Percentiles rank a stretch among this genome's conserved stretches.
Conservation (phyloP, 83 land plant species). For the Picea mariana region DNA sequence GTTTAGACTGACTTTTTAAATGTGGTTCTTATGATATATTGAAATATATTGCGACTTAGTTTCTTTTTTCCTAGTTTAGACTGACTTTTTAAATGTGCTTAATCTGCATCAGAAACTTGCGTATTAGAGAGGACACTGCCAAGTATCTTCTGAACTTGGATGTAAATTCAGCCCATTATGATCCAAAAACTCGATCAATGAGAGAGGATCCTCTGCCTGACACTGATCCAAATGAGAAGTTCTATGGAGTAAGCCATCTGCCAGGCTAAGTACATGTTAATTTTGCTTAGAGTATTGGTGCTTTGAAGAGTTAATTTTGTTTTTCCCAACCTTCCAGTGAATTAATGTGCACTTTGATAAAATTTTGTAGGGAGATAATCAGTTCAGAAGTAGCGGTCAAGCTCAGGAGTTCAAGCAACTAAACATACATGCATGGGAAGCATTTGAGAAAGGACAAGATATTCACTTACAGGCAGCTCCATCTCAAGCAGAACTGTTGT, state of each 20-base stretch:
- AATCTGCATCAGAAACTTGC: conserved; percentile 61
- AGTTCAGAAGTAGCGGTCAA: conserved; percentile 42
- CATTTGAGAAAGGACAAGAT: conserved; percentile 55
- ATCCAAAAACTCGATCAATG: conserved; percentile 97
- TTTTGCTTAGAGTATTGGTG: conserved; percentile 5
- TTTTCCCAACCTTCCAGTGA: background rate
- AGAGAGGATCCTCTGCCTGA: conserved; percentile 98
- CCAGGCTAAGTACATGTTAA: background rate
- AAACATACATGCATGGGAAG: conserved; percentile 57
- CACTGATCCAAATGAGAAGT: conserved; percentile 97
- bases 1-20: too few species aligned
- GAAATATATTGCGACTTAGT: background rate
- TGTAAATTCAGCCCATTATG: conserved; percentile 92
- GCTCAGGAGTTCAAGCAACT: conserved; percentile 55
- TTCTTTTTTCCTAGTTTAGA: background rate
- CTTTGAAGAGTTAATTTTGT: background rate
- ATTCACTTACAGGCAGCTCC: conserved; percentile 59
- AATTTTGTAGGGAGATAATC: conserved; percentile 41
- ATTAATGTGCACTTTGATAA: background rate
- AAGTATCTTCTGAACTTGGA: conserved; percentile 94
- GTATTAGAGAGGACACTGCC: conserved; percentile 98
- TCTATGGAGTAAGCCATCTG: conserved; percentile 58
- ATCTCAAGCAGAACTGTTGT: conserved; percentile 47
- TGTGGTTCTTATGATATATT: too few species aligned
- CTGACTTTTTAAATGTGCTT: conserved; percentile 7